Conservation (phyloP, 2,329 filamentous ascomycete genomes). For the Drechslerella stenobrocha region DNA sequence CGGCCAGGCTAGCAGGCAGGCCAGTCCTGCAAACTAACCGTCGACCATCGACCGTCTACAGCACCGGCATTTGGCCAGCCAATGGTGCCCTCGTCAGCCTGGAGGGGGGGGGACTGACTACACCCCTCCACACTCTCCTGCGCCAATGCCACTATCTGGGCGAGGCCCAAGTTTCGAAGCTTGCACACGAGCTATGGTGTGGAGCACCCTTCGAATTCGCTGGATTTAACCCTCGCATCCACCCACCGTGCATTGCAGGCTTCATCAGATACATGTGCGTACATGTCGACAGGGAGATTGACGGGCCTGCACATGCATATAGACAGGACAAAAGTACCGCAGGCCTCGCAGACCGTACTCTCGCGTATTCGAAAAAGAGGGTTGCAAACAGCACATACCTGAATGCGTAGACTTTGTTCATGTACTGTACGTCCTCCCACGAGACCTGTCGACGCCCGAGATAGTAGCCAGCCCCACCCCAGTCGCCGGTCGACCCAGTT, state of each 20-base stretch:
- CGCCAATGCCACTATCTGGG: conserved; percentile 16
- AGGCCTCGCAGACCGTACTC: neutral
- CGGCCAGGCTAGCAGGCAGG: neutral
- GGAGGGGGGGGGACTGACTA: conserved; percentile 21
- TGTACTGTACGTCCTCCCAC: conserved; percentile 22
- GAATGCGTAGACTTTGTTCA: neutral
- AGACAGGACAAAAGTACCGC: too few relatives aligned
- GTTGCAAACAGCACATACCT: conserved; percentile 45
- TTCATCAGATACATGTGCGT: too few relatives aligned
- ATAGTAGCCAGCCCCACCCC: conserved; percentile 15
- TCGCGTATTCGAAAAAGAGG: too few relatives aligned
- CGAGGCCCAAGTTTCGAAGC: conserved; percentile 13
- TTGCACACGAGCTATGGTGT: neutral
- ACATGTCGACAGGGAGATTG: too few relatives aligned
- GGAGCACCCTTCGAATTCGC: neutral
- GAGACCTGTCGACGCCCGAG: conserved; percentile 38
- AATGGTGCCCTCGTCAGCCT: conserved; percentile 15
- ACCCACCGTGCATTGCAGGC: conserved; percentile 34
- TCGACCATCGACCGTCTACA: conserved; percentile 4
- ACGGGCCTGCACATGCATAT: too few relatives aligned
- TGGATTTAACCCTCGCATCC: conserved; percentile 6
- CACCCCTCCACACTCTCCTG: conserved; percentile 23
- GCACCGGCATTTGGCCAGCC: neutral
- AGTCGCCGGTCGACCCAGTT: conserved; percentile 37
- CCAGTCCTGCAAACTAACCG: neutral